Evolutionary conservation across 441 rosid genomes (phyloP).

Genomic region (Adansonia madagascariensis): DNA sequence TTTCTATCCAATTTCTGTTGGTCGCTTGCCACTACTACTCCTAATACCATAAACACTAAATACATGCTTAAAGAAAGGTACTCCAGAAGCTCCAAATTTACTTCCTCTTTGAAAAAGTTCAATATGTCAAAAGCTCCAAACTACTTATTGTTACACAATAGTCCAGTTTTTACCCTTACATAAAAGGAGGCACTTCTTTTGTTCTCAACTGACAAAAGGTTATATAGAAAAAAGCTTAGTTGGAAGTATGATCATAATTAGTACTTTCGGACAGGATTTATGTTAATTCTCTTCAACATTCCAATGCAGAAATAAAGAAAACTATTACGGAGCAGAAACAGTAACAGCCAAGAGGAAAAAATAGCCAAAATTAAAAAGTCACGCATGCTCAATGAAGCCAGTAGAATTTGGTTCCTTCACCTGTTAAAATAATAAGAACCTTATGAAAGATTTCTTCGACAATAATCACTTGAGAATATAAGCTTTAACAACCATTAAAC

Average conservation of each 20-base stretch:
- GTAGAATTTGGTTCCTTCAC: background rate
- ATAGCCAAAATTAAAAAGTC: background rate
- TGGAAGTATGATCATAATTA: background rate
- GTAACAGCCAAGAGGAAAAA: slow-evolving; percentile 15
- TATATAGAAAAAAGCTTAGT: background rate
- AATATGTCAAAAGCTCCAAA: slow-evolving; percentile 11
- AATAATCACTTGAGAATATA: background rate
- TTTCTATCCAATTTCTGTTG: slow-evolving; percentile 1
- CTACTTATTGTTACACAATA: background rate
- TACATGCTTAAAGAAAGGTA: slow-evolving; percentile 6
- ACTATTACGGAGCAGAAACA: background rate
- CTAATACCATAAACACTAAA: background rate
- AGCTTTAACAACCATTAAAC: slow-evolving; percentile 3
- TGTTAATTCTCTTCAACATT: background rate
- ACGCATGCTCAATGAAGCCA: background rate
- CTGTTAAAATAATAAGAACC: background rate
- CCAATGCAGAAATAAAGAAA: background rate
- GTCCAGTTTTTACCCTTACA: background rate
- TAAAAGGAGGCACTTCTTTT: background rate
- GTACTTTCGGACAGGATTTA: background rate
- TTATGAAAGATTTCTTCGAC: background rate
- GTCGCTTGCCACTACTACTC: background rate
- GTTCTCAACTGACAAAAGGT: background rate
- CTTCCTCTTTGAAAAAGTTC: background rate
- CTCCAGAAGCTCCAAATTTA: slow-evolving; percentile 11